phyloP scores from a whole-genome alignment of 2,329 filamentous ascomycete species.

The Fusarium continuum region DNA sequence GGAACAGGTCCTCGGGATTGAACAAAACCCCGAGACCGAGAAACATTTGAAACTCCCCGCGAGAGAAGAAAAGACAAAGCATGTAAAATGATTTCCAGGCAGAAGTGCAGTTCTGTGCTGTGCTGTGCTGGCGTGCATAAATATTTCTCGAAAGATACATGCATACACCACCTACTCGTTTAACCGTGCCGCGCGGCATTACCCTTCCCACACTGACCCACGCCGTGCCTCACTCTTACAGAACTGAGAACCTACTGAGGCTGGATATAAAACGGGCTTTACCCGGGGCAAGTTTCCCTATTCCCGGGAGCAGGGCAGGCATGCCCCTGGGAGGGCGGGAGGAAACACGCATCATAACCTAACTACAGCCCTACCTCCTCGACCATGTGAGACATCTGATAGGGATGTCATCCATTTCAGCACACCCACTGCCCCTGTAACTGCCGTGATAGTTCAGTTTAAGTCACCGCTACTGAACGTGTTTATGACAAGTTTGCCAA shows the following conservation, averaged over 20 bases:
- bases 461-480: not conserved
- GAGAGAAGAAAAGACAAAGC: too few species aligned
- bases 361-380: not conserved
- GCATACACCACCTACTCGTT: not conserved
- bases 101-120: too few species aligned
- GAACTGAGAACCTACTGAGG: not conserved
- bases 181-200: not conserved
- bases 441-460: too few species aligned
- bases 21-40: not conserved
- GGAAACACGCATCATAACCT: not conserved
- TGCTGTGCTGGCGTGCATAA: too few species aligned
- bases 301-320: not conserved
- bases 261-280: not conserved
- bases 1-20: not conserved
- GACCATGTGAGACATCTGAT: not conserved
- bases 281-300: too few species aligned
- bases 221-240: not conserved
- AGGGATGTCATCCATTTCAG: not conserved
- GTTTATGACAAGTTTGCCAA: not conserved
- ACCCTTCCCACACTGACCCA: too few species aligned
- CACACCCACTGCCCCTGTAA: too few species aligned
- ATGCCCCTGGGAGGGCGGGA: not conserved
- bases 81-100: too few species aligned
- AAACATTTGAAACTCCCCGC: not conserved
- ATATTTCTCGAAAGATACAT: not conserved